Percentiles rank a stretch among this genome's conserved stretches.
phyloP scores from a whole-genome alignment of 345 rosid genomes.

The Crucihimalaya himalaica region DNA sequence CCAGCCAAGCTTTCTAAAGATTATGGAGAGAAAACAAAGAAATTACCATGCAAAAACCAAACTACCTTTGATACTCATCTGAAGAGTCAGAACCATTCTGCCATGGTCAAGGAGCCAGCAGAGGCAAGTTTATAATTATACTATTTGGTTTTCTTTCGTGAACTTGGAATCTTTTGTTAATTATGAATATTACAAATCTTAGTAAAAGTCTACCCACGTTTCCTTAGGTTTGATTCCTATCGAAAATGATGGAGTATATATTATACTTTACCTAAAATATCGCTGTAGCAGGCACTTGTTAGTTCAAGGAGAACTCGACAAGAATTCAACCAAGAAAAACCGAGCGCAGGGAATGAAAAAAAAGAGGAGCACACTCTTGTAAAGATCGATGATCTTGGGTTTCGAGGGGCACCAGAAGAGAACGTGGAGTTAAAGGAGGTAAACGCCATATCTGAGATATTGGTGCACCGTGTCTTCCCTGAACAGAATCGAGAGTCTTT shows the following conservation, averaged over 20 bases:
- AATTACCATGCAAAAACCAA: conserved; percentile 1
- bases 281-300: not conserved
- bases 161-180: not conserved
- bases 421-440: conserved; percentile 27
- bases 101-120: conserved; percentile 10
- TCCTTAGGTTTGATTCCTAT: not conserved
- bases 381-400: not conserved
- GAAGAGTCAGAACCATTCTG: not conserved
- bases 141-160: not conserved
- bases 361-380: not conserved
- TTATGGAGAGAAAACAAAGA: conserved; percentile 8
- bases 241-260: not conserved
- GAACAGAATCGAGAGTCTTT: conserved; percentile 10
- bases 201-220: not conserved
- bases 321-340: not conserved
- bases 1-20: conserved; percentile 13
- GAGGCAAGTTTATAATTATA: conserved; percentile 28
- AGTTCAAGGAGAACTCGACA: not conserved
- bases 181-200: not conserved
- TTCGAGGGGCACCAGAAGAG: conserved; percentile 2
- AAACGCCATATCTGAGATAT: not conserved
- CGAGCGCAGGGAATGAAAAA: not conserved
- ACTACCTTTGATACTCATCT: conserved; percentile 15
- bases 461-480: conserved; percentile 10
- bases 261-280: not conserved